Evolutionary conservation across 257 asterid species (phyloP), one percentile per base, ranked within the genome.

Genomic region (Paulownia fortunei): DNA sequence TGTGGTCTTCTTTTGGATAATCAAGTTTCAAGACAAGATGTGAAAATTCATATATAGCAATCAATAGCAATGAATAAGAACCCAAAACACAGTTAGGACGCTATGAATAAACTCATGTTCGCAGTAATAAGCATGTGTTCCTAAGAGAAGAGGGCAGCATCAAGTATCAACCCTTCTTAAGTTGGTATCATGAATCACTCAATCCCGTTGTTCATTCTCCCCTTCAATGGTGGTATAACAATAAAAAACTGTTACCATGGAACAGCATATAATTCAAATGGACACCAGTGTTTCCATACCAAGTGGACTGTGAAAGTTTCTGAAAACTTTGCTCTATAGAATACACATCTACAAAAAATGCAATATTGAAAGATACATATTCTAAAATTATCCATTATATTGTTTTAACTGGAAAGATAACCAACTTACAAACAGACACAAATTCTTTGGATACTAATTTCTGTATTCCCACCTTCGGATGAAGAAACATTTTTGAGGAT

Each of bases 211-310:
- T 76, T 69, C 51, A 10, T 39, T 52, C 42, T 61, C 37, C 67
- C 76, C 60, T 27, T 51, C 70, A 49, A 75, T 49, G 70, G 77
- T 47, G 26, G 80, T 52, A 59, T 19, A 41, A 26, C 18, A 59
- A 42, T 16, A 1, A 58, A 46, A 16, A 5, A 32, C 34, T 24
- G 27, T 47, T n/a, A 15, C 60, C 15, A 3, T 58, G 34, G 37
- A 36, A 47, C 52, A 23, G 44, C 4, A 36, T 27, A 75, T 10
- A 23, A 47, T 24, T 63, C 52, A 44, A 47, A 34, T 51, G n/a
- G 10, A 72, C 68, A 39, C 27, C 37, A 59, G 8, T 27, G 72
- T 73, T 46, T 42, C 66, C 21, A 13, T 6, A 41, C 10, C 51
- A 23, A 42, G 56, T 34, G 76, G 10, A 72, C 64, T 7, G 56